Evolutionary conservation across 177 flowering plant species (phyloP).

Genomic region (Vitis hybrid): DNA sequence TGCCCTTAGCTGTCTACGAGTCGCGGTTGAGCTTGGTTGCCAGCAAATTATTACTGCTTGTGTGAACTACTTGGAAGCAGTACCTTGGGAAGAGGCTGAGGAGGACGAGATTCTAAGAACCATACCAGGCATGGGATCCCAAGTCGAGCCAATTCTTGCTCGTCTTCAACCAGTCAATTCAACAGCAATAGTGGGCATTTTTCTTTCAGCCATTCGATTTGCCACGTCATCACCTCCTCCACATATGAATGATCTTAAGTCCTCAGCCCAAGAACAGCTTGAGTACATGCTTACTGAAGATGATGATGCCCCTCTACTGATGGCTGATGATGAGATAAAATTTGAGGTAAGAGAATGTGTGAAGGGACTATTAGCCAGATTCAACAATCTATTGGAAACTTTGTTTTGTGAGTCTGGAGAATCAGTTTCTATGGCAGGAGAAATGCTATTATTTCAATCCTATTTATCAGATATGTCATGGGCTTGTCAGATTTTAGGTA

Average conservation of each 20-base stretch:
- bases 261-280: slow-evolving; percentile 87
- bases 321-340: slow-evolving; percentile 61
- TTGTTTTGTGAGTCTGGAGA: slow-evolving; percentile 27
- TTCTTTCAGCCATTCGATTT: slow-evolving; percentile 68
- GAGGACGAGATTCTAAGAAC: slow-evolving; percentile 85
- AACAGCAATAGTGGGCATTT: slow-evolving; percentile 43
- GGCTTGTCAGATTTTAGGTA: slow-evolving; percentile 71
- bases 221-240: slow-evolving; percentile 80
- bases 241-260: slow-evolving; percentile 56
- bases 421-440: slow-evolving; percentile 17
- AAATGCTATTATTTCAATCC: slow-evolving; percentile 33
- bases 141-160: slow-evolving; percentile 71
- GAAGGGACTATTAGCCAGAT: slow-evolving; percentile 42
- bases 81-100: slow-evolving; percentile 97
- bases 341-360: slow-evolving; percentile 51
- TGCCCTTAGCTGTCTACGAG: slow-evolving; percentile 78
- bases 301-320: slow-evolving; percentile 81
- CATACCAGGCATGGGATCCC: slow-evolving; percentile 68
- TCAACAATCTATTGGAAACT: slow-evolving; percentile 42
- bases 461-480: slow-evolving; percentile 69
- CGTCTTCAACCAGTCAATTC: slow-evolving; percentile 83
- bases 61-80: slow-evolving; percentile 84
- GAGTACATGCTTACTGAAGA: slow-evolving; percentile 97
- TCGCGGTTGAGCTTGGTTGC: slow-evolving; percentile 70
- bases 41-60: slow-evolving; percentile 53